Percentiles rank a stretch among this genome's conserved stretches.
phyloP scores from a whole-genome alignment of 2,329 filamentous ascomycete genomes.

The Arthrobotrys entomopaga region DNA sequence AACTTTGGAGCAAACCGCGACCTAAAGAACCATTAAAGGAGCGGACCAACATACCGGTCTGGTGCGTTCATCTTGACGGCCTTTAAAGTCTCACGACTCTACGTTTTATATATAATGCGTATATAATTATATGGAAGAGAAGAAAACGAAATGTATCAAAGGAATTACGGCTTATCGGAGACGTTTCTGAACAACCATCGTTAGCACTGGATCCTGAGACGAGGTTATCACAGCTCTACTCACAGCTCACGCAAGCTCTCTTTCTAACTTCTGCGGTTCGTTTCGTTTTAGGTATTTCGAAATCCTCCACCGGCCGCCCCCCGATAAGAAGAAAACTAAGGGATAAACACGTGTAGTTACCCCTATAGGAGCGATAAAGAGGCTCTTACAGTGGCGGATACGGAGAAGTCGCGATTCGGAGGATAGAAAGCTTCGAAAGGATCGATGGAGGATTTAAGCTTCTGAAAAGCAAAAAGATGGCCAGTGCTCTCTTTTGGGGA shows the following conservation, averaged over 20 bases:
- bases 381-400: neutral
- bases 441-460: neutral
- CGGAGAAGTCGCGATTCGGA: slow-evolving; percentile 44
- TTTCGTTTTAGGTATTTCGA: neutral
- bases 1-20: slow-evolving; percentile 32
- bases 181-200: neutral
- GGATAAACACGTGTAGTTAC: neutral
- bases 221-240: neutral
- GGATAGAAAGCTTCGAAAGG: slow-evolving; percentile 14
- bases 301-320: slow-evolving; percentile 4
- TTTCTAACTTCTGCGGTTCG: neutral
- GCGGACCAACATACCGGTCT: slow-evolving; percentile 35
- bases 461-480: neutral
- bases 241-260: neutral
- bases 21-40: neutral
- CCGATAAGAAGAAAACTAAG: no score
- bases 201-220: slow-evolving; percentile 15
- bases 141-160: slow-evolving; percentile 7
- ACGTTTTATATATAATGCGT: neutral
- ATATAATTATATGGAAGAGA: no score
- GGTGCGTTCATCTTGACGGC: slow-evolving; percentile 52
- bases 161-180: neutral
- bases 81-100: slow-evolving; percentile 10
- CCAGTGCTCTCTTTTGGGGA: neutral
- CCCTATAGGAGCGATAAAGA: neutral